Percentiles rank a stretch among this genome's conserved stretches.
These are phyloP conservation scores for Astraeus odoratus DNA, from an alignment of 768 basidiomycete species.

Conservation along the genomic window DNA sequence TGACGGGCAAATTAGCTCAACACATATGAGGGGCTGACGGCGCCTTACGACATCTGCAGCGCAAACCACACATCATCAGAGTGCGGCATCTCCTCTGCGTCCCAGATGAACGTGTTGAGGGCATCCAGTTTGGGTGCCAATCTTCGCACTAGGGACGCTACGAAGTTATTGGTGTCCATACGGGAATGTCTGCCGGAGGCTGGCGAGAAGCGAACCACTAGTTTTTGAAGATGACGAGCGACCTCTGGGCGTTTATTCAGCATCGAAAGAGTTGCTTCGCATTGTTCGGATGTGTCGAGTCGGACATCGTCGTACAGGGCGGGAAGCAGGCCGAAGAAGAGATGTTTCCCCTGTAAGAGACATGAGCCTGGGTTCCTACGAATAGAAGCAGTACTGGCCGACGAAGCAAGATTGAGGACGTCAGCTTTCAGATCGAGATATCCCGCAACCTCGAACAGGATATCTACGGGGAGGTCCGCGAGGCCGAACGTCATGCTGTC, in stretches of 20 bases:
- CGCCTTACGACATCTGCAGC: slow-evolving; percentile 54
- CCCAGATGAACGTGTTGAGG: slow-evolving; percentile 63
- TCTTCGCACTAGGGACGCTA: slow-evolving; percentile 47
- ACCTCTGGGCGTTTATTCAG: slow-evolving; percentile 46
- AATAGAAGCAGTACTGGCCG: slow-evolving; percentile 36
- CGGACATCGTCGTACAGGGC: slow-evolving; percentile 54
- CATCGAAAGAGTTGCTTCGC: slow-evolving; percentile 58
- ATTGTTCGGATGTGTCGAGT: slow-evolving; percentile 52
- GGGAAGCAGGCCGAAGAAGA: slow-evolving; percentile 47
- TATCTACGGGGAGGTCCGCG: slow-evolving; percentile 42
- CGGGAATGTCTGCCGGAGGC: slow-evolving; percentile 21
- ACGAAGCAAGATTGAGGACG: slow-evolving; percentile 51
- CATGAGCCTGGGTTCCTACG: neutral
- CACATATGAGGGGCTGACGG: neutral
- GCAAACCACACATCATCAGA: slow-evolving; percentile 77
- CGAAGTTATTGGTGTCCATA: slow-evolving; percentile 17
- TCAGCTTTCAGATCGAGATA: slow-evolving; percentile 48
- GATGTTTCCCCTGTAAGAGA: slow-evolving; percentile 40
- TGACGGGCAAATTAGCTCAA: slow-evolving; percentile 19
- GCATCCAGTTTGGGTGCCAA: slow-evolving; percentile 56
- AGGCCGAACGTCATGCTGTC: slow-evolving; percentile 4
- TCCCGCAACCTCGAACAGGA: slow-evolving; percentile 59
- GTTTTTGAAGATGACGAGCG: slow-evolving; percentile 60
- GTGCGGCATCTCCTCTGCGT: slow-evolving; percentile 56
- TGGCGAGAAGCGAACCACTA: slow-evolving; percentile 37